Evolutionary conservation across 192 early-diverging fungal species (phyloP).

Genomic region (Coemansia sp.): DNA sequence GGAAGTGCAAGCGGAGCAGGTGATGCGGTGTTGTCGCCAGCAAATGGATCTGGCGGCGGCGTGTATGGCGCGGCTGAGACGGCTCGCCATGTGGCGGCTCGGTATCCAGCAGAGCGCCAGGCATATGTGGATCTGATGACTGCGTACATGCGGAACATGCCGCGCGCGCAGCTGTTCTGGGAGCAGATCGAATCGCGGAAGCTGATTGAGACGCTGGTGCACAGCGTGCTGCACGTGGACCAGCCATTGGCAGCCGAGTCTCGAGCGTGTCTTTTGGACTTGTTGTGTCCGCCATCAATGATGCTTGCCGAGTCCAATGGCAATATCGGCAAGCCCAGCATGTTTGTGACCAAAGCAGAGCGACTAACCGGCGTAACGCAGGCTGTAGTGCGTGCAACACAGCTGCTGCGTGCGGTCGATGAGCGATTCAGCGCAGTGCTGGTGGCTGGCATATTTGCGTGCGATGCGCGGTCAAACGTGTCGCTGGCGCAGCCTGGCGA

Average conservation of each 20-base stretch:
- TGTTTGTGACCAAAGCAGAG: constrained; percentile 22
- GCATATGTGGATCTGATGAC: constrained; percentile 49
- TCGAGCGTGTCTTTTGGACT: constrained; percentile 32
- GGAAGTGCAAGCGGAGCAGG: constrained; percentile 2
- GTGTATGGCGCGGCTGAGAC: constrained; percentile 10
- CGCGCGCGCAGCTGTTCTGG: constrained; percentile 34
- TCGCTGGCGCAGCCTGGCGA: constrained; percentile 47
- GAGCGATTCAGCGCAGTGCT: constrained; percentile 43
- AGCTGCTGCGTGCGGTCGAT: constrained; percentile 40
- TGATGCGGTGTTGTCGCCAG: neutral
- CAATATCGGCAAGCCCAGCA: neutral
- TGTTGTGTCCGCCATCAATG: constrained; percentile 35
- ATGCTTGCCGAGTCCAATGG: neutral
- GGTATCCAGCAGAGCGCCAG: constrained; percentile 41
- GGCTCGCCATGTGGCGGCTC: constrained; percentile 26
- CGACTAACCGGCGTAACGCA: constrained; percentile 26
- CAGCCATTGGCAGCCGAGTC: constrained; percentile 68
- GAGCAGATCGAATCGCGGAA: constrained; percentile 60
- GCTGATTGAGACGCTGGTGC: constrained; percentile 77
- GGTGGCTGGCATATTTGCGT: constrained; percentile 42
- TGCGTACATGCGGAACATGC: constrained; percentile 30
- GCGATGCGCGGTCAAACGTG: constrained; percentile 33
- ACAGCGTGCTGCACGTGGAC: constrained; percentile 86
- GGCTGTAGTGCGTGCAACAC: constrained; percentile 36
- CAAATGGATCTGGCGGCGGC: neutral